Evolutionary conservation across 1,284 basidiomycete genomes (phyloP).

Genomic region (Boletus albobrunnescens): DNA sequence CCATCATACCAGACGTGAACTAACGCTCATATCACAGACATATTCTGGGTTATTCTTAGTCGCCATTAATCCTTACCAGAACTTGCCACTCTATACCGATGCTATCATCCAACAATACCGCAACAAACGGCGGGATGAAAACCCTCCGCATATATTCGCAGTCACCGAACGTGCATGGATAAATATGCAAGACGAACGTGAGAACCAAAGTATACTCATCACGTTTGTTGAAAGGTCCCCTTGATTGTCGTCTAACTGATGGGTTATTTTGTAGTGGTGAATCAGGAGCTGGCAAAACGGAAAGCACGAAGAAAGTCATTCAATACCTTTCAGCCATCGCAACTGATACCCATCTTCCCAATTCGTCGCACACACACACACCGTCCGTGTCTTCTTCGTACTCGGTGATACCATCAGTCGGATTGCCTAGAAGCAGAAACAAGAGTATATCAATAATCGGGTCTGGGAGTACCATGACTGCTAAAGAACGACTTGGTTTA

Average conservation of each 20-base stretch:
- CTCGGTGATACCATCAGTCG: slow-evolving; percentile 51
- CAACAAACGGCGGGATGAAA: slow-evolving; percentile 88
- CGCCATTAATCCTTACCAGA: slow-evolving; percentile 96
- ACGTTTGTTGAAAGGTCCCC: slow-evolving; percentile 77
- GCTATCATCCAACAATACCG: slow-evolving; percentile 93
- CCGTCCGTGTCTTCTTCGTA: slow-evolving; percentile 46
- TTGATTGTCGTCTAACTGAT: slow-evolving; percentile 1
- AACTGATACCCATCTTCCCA: slow-evolving; percentile 66
- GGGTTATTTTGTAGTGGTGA: slow-evolving; percentile 65
- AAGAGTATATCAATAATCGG: slow-evolving; percentile 45
- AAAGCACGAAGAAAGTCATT: slow-evolving; percentile 99
- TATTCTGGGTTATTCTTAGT: slow-evolving; percentile 97
- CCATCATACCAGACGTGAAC: neutral
- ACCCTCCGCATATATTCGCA: slow-evolving; percentile 95
- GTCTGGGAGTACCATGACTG: slow-evolving; percentile 45
- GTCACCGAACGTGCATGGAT: slow-evolving; percentile 98
- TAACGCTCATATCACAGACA: slow-evolving; percentile 53
- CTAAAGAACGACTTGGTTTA: slow-evolving; percentile 75
- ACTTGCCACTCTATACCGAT: slow-evolving; percentile 90
- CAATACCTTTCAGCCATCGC: slow-evolving; percentile 99
- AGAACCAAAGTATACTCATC: slow-evolving; percentile 97
- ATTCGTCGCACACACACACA: slow-evolving; percentile 58
- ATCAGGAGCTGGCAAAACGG: slow-evolving; percentile 98
- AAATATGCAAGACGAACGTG: slow-evolving; percentile 95
- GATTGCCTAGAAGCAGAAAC: slow-evolving; percentile 54